These are phyloP conservation scores for Schizosaccharomyces cryophilus DNA, from an alignment of 805 yeast species.

Conservation along the genomic window DNA sequence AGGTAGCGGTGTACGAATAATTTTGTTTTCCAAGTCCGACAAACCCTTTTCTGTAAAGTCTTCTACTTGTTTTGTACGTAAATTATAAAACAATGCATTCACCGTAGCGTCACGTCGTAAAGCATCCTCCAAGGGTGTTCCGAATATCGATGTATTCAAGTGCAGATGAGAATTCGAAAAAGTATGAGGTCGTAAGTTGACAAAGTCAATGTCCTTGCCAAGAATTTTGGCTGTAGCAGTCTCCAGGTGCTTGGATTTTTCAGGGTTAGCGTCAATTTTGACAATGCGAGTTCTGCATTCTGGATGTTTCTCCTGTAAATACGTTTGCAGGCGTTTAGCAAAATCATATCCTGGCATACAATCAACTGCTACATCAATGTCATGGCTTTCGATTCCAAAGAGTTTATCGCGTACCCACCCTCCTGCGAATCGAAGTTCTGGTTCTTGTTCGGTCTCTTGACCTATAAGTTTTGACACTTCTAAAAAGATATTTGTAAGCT, in stretches of 20 bases:
- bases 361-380: slow-evolving; percentile 79
- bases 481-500: not conserved
- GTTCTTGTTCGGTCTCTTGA: not conserved
- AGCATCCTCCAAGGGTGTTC: slow-evolving; percentile 85
- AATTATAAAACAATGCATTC: slow-evolving; percentile 75
- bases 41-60: slow-evolving; percentile 65
- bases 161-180: slow-evolving; percentile 52
- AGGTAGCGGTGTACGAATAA: slow-evolving; percentile 67
- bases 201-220: slow-evolving; percentile 74
- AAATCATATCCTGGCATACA: slow-evolving; percentile 64
- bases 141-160: slow-evolving; percentile 60
- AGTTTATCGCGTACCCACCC: slow-evolving; percentile 17
- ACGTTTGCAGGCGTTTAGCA: slow-evolving; percentile 29
- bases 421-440: slow-evolving; percentile 2
- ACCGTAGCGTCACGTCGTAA: slow-evolving; percentile 83
- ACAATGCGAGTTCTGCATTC: slow-evolving; percentile 8
- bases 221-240: slow-evolving; percentile 79
- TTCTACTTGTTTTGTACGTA: slow-evolving; percentile 43
- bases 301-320: slow-evolving; percentile 19
- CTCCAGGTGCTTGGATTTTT: slow-evolving; percentile 83
- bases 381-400: slow-evolving; percentile 56
- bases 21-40: slow-evolving; percentile 40
- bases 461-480: not conserved
- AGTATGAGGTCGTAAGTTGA: slow-evolving; percentile 67
- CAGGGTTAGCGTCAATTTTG: slow-evolving; percentile 45